Conservation (phyloP, 1,284 basidiomycete species). For the Crepidotus sp. region DNA sequence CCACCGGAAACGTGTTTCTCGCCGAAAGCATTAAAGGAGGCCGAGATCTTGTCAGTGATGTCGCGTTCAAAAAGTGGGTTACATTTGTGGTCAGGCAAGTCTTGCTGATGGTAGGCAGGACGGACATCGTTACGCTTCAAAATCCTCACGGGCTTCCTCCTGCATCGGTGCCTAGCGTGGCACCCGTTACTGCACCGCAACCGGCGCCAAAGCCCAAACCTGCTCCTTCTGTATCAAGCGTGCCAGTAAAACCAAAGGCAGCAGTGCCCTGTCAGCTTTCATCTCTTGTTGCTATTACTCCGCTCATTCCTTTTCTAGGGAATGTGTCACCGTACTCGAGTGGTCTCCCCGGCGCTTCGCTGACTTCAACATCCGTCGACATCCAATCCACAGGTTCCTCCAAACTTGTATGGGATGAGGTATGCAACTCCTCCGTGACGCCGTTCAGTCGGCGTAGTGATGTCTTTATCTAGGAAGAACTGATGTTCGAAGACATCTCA, state of each 20-base stretch:
- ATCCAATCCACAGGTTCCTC: constrained; percentile 60
- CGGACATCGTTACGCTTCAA: constrained; percentile 89
- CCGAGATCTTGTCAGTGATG: constrained; percentile 79
- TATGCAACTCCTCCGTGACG: constrained; percentile 20
- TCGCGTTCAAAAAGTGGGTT: constrained; percentile 73
- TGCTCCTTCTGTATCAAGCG: constrained; percentile 21
- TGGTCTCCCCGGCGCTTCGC: constrained; percentile 84
- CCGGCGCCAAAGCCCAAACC: constrained; percentile 26
- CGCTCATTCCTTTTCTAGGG: constrained; percentile 39
- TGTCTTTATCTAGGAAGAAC: constrained; percentile 52
- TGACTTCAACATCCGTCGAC: constrained; percentile 89
- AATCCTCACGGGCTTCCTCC: constrained; percentile 71
- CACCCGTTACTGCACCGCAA: constrained; percentile 26
- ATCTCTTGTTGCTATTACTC: background rate
- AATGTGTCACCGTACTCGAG: constrained; percentile 88
- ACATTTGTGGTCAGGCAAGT: constrained; percentile 2
- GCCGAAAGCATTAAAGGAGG: constrained; percentile 86
- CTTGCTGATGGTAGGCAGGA: constrained; percentile 33
- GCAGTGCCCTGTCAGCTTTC: constrained; percentile 52
- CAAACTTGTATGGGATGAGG: constrained; percentile 85
- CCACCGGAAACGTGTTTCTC: constrained; percentile 87
- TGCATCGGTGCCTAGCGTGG: constrained; percentile 37
- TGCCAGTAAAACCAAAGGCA: constrained; percentile 45
- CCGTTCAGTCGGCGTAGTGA: background rate
- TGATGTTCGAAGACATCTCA: constrained; percentile 87